Base-by-base conservation (phyloP, 2,329 filamentous ascomycete genomes). In the Sporothrix curviconia region DNA sequence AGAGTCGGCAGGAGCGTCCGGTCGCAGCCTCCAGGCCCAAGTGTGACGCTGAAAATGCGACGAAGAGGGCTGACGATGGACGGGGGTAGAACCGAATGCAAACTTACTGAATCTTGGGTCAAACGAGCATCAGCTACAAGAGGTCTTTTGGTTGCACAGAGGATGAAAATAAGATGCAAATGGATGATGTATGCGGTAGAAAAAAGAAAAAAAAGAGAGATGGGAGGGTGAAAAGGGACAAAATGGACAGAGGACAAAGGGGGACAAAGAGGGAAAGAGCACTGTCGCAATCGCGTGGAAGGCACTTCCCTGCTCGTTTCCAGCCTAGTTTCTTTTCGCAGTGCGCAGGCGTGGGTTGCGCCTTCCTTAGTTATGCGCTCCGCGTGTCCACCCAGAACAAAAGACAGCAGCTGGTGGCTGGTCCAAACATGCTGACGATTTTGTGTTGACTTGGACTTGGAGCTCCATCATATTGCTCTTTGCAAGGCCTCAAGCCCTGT, bases 21-120 rank as follows among this genome's bases (percentile, higher is more conserved):
- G 4, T 8, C 14, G 49, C 14, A 52, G 46, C 46, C 36, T 49
- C 30, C 30, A 14, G 17, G 15, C 7, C 19, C 6, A 28, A 37
- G 49, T 15, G 25, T 28, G 25, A 53, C 30, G 50, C 40, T 42
- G 50, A n/a, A 42, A 42, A 53, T 53, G 51, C 39, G 40, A 44
- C 40, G 30, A 44, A 44, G 40, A 46, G 42, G 19, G 52, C 25
- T 12, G 36, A 46, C n/a, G 11, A 25, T 8, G 12, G 15, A 30
- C 14, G 28, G 34, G 22, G 51, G 39, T 32, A n/a, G n/a, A n/a
- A n/a, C n/a, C n/a, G n/a, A n/a, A n/a, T n/a, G n/a, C n/a, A n/a
- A n/a, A 49, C 46, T 11, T 49, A 49, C 46, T 36, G 17, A 17
- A 14, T 36, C 7, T 36, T 24, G 46, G 3, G 30, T 9, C 30